These are phyloP conservation scores for Diaporthe australafricana DNA, from an alignment of 2,329 filamentous ascomycete species.

Conservation along the genomic window DNA sequence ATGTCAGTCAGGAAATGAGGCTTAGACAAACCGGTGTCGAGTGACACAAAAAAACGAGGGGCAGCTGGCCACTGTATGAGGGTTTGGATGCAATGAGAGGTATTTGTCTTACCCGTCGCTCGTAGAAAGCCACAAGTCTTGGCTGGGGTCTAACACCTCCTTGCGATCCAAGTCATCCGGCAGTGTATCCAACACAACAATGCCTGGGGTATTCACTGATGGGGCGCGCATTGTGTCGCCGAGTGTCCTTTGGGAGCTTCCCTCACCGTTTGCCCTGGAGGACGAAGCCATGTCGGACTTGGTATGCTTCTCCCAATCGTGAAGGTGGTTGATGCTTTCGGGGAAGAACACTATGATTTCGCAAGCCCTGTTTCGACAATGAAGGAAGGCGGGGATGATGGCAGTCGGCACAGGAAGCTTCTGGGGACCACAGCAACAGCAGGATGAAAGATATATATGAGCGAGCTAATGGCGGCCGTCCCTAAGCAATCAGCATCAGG, in stretches of 20 bases:
- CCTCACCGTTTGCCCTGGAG: slow-evolving; percentile 25
- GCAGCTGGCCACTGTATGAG: slow-evolving; percentile 14
- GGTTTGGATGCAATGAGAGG: not conserved
- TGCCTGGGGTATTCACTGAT: slow-evolving; percentile 49
- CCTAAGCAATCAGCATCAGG: slow-evolving; percentile 22
- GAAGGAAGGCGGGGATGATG: not conserved
- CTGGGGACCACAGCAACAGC: not conserved
- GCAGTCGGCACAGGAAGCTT: not conserved
- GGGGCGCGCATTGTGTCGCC: slow-evolving; percentile 55
- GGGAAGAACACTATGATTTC: not conserved
- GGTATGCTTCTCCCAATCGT: not conserved
- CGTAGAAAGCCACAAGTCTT: slow-evolving; percentile 63
- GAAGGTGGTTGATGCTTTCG: not conserved
- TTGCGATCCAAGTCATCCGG: slow-evolving; percentile 46
- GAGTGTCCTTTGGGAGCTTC: slow-evolving; percentile 44
- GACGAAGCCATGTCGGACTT: not conserved
- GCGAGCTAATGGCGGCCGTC: slow-evolving; percentile 11
- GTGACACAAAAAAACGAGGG: slow-evolving; percentile 2
- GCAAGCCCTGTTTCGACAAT: not conserved
- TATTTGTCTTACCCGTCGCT: slow-evolving; percentile 55
- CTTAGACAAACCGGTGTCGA: slow-evolving; percentile 34
- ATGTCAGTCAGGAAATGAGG: slow-evolving; percentile 7
- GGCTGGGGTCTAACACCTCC: slow-evolving; percentile 52
- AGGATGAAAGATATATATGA: slow-evolving; percentile 28
- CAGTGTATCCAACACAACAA: slow-evolving; percentile 53